Conservation (phyloP, 192 early-diverging fungal species). For the Backusella morwellensis region DNA sequence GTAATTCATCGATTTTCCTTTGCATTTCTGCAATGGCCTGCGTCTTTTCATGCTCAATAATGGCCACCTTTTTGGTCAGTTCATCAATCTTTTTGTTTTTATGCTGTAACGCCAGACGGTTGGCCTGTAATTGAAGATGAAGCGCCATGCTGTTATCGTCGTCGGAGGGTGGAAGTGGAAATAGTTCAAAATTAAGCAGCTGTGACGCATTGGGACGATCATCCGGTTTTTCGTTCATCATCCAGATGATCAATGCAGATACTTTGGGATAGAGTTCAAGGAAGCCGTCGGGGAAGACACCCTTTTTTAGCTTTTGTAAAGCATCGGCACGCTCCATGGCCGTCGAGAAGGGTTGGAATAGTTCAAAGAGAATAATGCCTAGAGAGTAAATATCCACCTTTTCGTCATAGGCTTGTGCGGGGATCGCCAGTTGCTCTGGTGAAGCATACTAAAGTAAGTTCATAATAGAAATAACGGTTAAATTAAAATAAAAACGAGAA, state of each 20-base stretch:
- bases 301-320: slow-evolving; percentile 62
- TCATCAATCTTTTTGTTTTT: slow-evolving; percentile 37
- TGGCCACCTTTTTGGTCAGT: slow-evolving; percentile 40
- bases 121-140: slow-evolving; percentile 23
- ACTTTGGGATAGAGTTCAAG: slow-evolving; percentile 70
- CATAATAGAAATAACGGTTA: background rate
- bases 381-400: slow-evolving; percentile 94
- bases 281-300: slow-evolving; percentile 70
- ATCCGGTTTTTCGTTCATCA: slow-evolving; percentile 75
- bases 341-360: slow-evolving; percentile 86
- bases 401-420: slow-evolving; percentile 58
- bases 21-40: slow-evolving; percentile 20
- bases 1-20: slow-evolving; percentile 21
- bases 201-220: slow-evolving; percentile 68
- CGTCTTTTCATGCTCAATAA: slow-evolving; percentile 9
- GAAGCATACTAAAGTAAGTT: slow-evolving; percentile 64
- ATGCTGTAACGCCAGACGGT: slow-evolving; percentile 17
- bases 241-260: slow-evolving; percentile 78
- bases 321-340: slow-evolving; percentile 86
- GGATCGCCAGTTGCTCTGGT: slow-evolving; percentile 71
- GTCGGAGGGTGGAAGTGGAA: slow-evolving; percentile 39
- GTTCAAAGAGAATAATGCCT: slow-evolving; percentile 96
- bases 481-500: background rate
- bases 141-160: slow-evolving; percentile 10
- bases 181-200: slow-evolving; percentile 69